phyloP scores from a whole-genome alignment of 352 stramenopile species.

The Globisporangium apiculatum region DNA sequence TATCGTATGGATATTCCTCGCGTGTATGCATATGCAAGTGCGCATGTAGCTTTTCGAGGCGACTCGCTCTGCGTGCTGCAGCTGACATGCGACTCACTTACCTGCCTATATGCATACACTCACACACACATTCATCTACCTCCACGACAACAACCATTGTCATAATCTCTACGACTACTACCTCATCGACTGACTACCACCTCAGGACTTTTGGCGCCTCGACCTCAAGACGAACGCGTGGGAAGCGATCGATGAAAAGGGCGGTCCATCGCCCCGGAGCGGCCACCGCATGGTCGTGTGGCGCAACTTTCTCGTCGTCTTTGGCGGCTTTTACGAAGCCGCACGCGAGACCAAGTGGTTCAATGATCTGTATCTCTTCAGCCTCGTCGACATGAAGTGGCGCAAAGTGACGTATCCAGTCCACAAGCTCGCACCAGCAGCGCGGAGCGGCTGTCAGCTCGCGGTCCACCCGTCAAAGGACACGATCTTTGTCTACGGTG shows the following conservation, averaged over 20 bases:
- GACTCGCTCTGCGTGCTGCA: no score
- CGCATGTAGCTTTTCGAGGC: no score
- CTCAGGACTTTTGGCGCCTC: constrained; percentile 84
- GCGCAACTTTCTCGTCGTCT: constrained; percentile 95
- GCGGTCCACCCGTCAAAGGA: constrained; percentile 84
- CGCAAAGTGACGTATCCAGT: constrained; percentile 67
- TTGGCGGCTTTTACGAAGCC: constrained; percentile 97
- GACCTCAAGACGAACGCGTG: constrained; percentile 93
- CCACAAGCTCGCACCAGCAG: constrained; percentile 49
- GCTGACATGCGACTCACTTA: neutral
- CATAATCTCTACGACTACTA: neutral
- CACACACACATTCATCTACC: no score
- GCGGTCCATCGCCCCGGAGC: constrained; percentile 70
- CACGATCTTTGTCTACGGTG: constrained; percentile 91
- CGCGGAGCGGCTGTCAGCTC: constrained; percentile 80
- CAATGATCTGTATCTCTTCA: constrained; percentile 93
- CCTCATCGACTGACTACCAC: no score
- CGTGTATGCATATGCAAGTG: no score
- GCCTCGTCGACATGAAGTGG: constrained; percentile 87
- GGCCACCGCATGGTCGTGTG: constrained; percentile 93
- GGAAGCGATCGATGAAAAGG: constrained; percentile 88
- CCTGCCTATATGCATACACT: no score
- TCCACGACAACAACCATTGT: no score
- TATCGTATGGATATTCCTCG: no score
- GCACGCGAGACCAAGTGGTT: constrained; percentile 91